phyloP scores from a whole-genome alignment of 169 alveolate species.

The Eimeria tenella region DNA sequence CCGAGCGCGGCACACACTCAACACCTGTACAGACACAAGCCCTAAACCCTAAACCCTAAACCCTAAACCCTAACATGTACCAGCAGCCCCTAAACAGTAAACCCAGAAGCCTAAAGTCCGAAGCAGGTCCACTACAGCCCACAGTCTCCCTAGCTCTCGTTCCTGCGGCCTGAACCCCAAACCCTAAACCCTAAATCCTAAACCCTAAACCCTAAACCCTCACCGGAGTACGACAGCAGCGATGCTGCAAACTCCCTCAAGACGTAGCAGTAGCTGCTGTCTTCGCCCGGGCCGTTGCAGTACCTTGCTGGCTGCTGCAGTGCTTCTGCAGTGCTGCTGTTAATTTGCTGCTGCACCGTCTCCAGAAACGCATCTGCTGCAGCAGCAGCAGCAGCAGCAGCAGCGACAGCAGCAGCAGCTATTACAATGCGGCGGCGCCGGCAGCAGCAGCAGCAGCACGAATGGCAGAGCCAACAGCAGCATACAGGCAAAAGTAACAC shows the following conservation, averaged over 20 bases:
- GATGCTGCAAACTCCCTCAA: constrained; percentile 31
- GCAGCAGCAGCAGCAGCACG: not conserved
- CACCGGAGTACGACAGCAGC: not conserved
- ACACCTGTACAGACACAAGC: not conserved
- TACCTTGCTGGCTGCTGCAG: not conserved
- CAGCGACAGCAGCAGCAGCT: not conserved
- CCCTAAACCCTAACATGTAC: not conserved
- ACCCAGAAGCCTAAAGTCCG: not conserved
- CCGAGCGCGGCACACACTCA: not conserved
- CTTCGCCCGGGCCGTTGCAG: constrained; percentile 13
- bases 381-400: not conserved
- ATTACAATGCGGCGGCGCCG: no score
- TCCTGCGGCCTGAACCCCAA: not conserved
- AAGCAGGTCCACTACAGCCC: not conserved
- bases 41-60: not conserved
- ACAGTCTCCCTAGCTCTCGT: not conserved
- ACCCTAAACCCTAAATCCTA: not conserved
- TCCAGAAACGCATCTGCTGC: not conserved
- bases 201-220: constrained; percentile 3
- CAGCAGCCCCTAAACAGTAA: not conserved
- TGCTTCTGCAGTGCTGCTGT: not conserved
- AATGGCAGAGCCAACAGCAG: not conserved
- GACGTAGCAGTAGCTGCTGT: not conserved
- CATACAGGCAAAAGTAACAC: not conserved
- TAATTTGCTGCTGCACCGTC: not conserved